phyloP scores from a whole-genome alignment of 2,329 filamentous ascomycete genomes.

The Fusarium staphyleae region DNA sequence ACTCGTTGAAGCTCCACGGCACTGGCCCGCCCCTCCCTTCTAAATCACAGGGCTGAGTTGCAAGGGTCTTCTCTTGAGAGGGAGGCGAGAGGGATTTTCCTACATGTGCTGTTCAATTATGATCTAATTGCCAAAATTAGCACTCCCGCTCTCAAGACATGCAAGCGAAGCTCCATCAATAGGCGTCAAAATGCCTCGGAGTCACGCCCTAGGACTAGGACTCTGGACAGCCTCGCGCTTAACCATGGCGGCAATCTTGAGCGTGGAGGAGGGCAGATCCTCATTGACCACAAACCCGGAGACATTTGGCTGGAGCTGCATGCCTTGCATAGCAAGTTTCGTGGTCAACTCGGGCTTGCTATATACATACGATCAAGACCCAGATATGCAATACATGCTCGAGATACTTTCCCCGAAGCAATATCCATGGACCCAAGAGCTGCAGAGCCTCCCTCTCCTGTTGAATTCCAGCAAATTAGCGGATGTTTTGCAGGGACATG shows the following conservation, averaged over 20 bases:
- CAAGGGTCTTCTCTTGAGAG: constrained; percentile 11
- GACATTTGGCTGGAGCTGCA: not conserved
- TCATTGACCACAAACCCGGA: constrained; percentile 9
- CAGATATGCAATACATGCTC: not conserved
- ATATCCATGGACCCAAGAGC: not conserved
- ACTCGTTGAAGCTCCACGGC: not conserved
- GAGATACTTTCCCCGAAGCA: not conserved
- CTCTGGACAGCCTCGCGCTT: constrained; percentile 32
- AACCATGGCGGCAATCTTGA: constrained; percentile 29
- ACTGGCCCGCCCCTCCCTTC: not conserved
- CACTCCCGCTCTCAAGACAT: constrained; percentile 28
- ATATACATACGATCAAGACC: too few relatives aligned
- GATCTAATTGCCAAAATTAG: constrained; percentile 34
- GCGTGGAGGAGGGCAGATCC: constrained; percentile 4
- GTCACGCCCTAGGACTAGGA: constrained; percentile 3
- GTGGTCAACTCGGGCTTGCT: too few relatives aligned
- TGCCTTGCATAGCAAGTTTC: too few relatives aligned
- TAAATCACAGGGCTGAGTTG: constrained; percentile 36
- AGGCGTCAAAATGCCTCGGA: constrained; percentile 20
- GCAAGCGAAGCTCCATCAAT: constrained; percentile 3
- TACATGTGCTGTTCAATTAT: constrained; percentile 2
- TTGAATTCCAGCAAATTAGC: constrained; percentile 1
- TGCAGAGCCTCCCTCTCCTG: constrained; percentile 1
- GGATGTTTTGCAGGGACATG: not conserved
- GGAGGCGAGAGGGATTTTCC: constrained; percentile 8